Evolutionary conservation across 768 basidiomycete genomes (phyloP), one percentile per base, ranked within the genome.

Genomic region (Strobilomyces confusus): DNA sequence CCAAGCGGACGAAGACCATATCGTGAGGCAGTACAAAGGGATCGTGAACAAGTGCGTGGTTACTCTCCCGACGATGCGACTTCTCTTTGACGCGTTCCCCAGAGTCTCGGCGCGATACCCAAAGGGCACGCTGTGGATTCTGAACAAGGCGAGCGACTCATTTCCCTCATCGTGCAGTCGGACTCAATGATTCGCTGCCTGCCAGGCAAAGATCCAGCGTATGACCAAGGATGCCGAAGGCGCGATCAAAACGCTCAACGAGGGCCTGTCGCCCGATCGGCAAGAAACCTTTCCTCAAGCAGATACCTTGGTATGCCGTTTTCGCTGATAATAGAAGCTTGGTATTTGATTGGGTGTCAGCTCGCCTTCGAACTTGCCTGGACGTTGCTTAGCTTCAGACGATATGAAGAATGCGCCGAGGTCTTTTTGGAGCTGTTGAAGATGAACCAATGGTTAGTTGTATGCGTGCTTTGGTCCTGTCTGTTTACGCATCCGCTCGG

Each of bases 361-460:
- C 75, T 91, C 8, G 74, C 80, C 14, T 91, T 89, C 57, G 89
- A 92, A 66, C 75, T 92, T 4, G 87, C 86, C 1, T 91, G 89
- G 89, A 83, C 82, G 15, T 67, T 87, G 1, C 74, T 91, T 4
- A 75, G 81, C 1, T 77, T 86, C 52, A 69, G 84, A 49, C 73
- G 77, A 52, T 89, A 90, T 50, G 70, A 77, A 56, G 86, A 90
- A 56, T 77, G 84, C 1, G 87, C 86, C 2, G 80, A 86, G 44
- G 74, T 75, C 52, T 89, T 91, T 59, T 58, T 89, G 40, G 74
- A 70, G 51, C 72, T 91, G 57, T 83, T 81, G 5, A 77, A 81
- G 56, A 61, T 89, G 55, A 92, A 90, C 61, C 81, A 72, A 42
- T 92, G 89, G 89, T 83, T 32, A 8, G 76, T 69, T 22, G 30